A percentile compares a stretch with the other conserved stretches of the same genome.
These are phyloP conservation scores for Rhodotorula sp. DNA, from an alignment of 1,284 basidiomycete species.

Conservation along the genomic window DNA sequence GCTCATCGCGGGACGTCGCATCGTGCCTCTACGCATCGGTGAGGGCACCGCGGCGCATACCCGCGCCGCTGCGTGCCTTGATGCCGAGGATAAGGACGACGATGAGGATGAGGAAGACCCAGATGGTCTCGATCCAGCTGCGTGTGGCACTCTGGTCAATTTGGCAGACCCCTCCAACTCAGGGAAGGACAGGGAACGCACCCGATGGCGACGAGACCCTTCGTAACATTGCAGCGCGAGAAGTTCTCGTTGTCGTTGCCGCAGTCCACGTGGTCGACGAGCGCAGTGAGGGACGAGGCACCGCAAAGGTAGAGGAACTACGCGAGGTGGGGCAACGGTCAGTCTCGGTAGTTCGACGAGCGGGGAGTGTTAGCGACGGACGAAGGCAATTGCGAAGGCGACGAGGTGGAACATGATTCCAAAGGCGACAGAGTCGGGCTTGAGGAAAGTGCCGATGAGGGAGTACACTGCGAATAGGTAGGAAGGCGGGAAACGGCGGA, in stretches of 20 bases:
- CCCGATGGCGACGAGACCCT: slow-evolving; percentile 51
- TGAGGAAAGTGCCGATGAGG: slow-evolving; percentile 50
- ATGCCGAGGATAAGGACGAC: slow-evolving; percentile 49
- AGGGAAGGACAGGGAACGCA: neutral
- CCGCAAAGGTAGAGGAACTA: slow-evolving; percentile 54
- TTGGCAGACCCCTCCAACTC: no score
- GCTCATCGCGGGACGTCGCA: no score
- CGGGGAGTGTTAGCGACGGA: neutral
- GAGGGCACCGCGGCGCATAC: slow-evolving; percentile 35
- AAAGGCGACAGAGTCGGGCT: slow-evolving; percentile 49
- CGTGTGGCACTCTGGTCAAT: neutral
- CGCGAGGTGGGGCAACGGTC: neutral
- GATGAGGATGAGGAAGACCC: slow-evolving; percentile 48
- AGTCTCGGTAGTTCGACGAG: neutral
- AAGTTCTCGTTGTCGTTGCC: slow-evolving; percentile 44
- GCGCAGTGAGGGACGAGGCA: slow-evolving; percentile 50
- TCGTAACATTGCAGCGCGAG: slow-evolving; percentile 51
- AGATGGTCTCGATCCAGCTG: slow-evolving; percentile 53
- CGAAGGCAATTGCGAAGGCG: slow-evolving; percentile 49
- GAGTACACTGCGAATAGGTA: slow-evolving; percentile 47
- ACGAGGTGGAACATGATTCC: slow-evolving; percentile 53
- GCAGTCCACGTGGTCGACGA: slow-evolving; percentile 50
- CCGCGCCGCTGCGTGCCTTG: slow-evolving; percentile 51
- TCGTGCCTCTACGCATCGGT: slow-evolving; percentile 24
- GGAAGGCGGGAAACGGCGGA: neutral